Evolutionary conservation across 352 stramenopile species (phyloP).

Genomic region (Pythium folliculosum): DNA sequence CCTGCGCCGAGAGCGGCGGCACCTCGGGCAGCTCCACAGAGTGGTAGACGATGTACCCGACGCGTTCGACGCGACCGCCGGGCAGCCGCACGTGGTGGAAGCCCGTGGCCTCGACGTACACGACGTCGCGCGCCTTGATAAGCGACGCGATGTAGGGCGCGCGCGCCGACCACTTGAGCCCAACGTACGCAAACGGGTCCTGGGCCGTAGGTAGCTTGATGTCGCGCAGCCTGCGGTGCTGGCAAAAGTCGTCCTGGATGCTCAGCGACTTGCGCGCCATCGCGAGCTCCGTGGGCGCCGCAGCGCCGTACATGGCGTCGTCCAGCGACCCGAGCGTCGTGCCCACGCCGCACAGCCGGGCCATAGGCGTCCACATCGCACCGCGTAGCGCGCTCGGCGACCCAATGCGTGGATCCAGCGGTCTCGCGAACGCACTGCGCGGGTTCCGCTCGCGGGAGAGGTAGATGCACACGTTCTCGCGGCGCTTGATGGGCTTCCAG

Average conservation of each 20-base stretch:
- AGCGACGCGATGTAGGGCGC: slow-evolving; percentile 15
- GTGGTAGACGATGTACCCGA: slow-evolving; percentile 39
- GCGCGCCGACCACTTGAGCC: slow-evolving; percentile 25
- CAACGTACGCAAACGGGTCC: slow-evolving; percentile 22
- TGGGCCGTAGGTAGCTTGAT: slow-evolving; percentile 37
- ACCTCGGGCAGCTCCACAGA: slow-evolving; percentile 37
- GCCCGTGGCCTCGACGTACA: slow-evolving; percentile 51
- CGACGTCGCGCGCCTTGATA: slow-evolving; percentile 38
- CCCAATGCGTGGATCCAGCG: not conserved
- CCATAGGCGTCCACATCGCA: slow-evolving; percentile 34
- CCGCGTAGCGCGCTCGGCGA: not conserved
- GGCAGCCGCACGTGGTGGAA: not conserved
- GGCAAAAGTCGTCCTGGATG: slow-evolving; percentile 28
- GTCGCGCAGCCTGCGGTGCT: slow-evolving; percentile 37
- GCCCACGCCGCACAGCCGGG: slow-evolving; percentile 47
- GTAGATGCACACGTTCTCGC: not conserved
- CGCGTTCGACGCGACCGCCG: slow-evolving; percentile 14
- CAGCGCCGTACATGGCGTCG: slow-evolving; percentile 59
- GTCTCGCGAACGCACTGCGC: not conserved
- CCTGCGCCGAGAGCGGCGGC: slow-evolving; percentile 32
- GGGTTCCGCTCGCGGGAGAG: not conserved
- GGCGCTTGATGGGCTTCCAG: not conserved
- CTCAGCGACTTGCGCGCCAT: slow-evolving; percentile 39
- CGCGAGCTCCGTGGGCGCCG: slow-evolving; percentile 28
- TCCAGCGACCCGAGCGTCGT: slow-evolving; percentile 53